Base-by-base conservation (phyloP, 192 early-diverging fungal species). In the Linnemannia zychae region DNA sequence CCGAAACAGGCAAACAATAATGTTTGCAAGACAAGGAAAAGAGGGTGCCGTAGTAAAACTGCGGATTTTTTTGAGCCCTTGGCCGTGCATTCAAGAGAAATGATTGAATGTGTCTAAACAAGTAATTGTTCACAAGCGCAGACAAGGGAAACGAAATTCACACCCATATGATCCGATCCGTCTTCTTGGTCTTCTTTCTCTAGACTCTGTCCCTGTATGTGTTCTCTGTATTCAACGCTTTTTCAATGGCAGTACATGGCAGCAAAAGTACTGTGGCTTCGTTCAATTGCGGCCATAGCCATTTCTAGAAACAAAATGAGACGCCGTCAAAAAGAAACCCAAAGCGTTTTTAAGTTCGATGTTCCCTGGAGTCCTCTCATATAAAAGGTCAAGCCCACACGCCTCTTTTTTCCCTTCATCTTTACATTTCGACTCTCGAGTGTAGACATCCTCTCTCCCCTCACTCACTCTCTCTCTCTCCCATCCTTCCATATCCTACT, bases 31-130 rank as follows among this genome's bases (percentile, higher is more conserved):
- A 40, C 1, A 40, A 28, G 12, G 65, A 36, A 34, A 34, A 31
- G 34, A 67, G 65, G 16, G 17, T 68, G 67, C 33, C 34, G 67
- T 40, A 69, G 67, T n/a, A 33, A n/a, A 40, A 69, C 36, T 69
- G 67, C 67, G 67, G 67, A 69, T 60, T 5, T 36, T 69, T 36
- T 40, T 40, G 36, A 69, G 67, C 17, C 9, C 18, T 69, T 68
- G 67, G n/a, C n/a, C n/a, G n/a, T n/a, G n/a, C n/a, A n/a, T 40
- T 67, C 66, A 33, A 7, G 66, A 67, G 66, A 34, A 20, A 38
- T n/a, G n/a, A 13, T 37, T 40, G 12, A 28, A 7, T 6, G 67
- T 4, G 33, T 12, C 20, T 40, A 17, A 6, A 6, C 0, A 0
- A 11, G 28, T 60, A 20, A 31, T 28, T 63, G 57, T 13, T 24